Evolutionary conservation across 2,329 filamentous ascomycete genomes (phyloP), one percentile per base, ranked within the genome.

Genomic region (Hypoxylon sp.): DNA sequence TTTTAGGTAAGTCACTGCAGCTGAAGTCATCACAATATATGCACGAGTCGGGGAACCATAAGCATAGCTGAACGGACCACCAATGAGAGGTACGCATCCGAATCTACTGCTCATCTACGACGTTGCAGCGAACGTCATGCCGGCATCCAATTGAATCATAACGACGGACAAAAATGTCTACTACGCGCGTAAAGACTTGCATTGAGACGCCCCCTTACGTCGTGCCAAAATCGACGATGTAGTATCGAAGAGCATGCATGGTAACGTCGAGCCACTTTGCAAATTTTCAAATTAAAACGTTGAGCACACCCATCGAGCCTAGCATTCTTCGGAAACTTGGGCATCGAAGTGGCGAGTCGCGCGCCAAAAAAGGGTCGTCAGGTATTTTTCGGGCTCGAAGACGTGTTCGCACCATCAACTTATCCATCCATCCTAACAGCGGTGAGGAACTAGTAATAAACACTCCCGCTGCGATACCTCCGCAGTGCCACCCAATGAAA

Each of bases 401-500:
- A 59, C 62, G 55, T 59, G 62, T 54, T 54, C 39, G 19, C 24
- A 27, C 24, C 24, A 24, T 17, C 13, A 24, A 59, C 39, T 58
- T 27, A 27, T 27, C 24, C 24, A 48, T 15, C 31, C 37, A 27
- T 50, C 24, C 27, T 50, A 50, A 50, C 39, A 51, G 62, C 55
- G 62, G 62, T 65, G 54, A 65, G 17, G 21, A 32, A 27, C 42
- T 11, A 44, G 32, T 46, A 59, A 59, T 64, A 42, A 53, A 46
- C 19, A 17, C 15, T 2, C 29, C 47, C 52, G 47, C 54, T 13
- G 46, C 32, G 17, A 59, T 31, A 10, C 32, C 55, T 50, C 50
- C 35, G 29, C 55, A 44, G 21, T 32, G n/a, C 19, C 19, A 29
- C 11, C 48, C 55, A 65, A 59, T 53, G 21, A 19, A 1, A 54